Conservation (phyloP, 1,284 basidiomycete species). For the Ustilago tritici region DNA sequence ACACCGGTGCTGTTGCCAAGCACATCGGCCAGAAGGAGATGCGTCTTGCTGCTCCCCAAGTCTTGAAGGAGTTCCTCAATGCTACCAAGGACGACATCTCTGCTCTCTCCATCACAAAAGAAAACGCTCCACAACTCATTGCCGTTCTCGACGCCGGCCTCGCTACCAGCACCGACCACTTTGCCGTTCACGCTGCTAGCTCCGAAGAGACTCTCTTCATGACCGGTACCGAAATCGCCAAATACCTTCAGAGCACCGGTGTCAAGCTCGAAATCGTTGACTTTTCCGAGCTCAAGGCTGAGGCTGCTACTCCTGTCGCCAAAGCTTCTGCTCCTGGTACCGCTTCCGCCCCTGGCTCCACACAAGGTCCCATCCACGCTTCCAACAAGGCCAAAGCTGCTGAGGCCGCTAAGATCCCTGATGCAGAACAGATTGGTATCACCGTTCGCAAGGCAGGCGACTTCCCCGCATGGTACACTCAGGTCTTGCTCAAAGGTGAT, state of each 20-base stretch:
- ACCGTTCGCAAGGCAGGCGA: slow-evolving; percentile 68
- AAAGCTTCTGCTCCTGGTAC: slow-evolving; percentile 41
- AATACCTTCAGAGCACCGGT: slow-evolving; percentile 62
- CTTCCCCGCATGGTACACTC: slow-evolving; percentile 69
- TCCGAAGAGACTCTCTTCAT: slow-evolving; percentile 65
- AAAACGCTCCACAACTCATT: slow-evolving; percentile 57
- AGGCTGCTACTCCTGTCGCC: slow-evolving; percentile 47
- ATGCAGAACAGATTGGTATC: slow-evolving; percentile 69
- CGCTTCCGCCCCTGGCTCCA: slow-evolving; percentile 41
- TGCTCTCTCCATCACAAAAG: slow-evolving; percentile 59
- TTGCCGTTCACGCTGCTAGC: slow-evolving; percentile 63
- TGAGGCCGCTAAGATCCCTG: slow-evolving; percentile 62
- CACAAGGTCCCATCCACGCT: slow-evolving; percentile 45
- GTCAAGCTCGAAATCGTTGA: slow-evolving; percentile 62
- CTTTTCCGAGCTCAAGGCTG: slow-evolving; percentile 56
- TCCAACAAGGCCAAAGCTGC: slow-evolving; percentile 48
- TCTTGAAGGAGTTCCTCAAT: slow-evolving; percentile 85
- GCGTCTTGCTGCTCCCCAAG: slow-evolving; percentile 86
- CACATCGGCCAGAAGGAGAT: slow-evolving; percentile 89
- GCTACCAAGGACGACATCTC: slow-evolving; percentile 83
- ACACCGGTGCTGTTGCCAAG: slow-evolving; percentile 77
- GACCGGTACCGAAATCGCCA: slow-evolving; percentile 59
- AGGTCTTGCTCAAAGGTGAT: slow-evolving; percentile 97
- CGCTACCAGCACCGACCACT: slow-evolving; percentile 52
- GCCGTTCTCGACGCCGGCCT: slow-evolving; percentile 59